Evolutionary conservation across 2,329 filamentous ascomycete genomes (phyloP), one percentile per base, ranked within the genome.

Genomic region (Aspergillus sergii): DNA sequence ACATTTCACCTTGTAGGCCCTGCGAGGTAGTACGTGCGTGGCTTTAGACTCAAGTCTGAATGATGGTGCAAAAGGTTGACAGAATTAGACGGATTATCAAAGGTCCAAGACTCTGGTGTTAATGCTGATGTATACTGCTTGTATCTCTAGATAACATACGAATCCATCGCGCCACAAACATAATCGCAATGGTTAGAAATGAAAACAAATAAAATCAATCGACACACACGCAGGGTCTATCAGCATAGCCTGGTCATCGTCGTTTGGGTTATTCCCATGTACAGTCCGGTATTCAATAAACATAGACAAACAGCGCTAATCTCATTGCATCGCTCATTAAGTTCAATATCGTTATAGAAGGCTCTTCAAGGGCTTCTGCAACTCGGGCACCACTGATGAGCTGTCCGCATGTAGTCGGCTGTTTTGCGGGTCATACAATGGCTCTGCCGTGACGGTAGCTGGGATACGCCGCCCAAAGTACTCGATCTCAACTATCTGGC

Each of bases 401-500:
- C 57, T 53, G 21, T 69, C 68, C 43, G 65, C 73, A 32, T 70
- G 70, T 56, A 82, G 63, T 21, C 76, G 76, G 23, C 68, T 78
- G 68, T 75, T 76, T 45, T 78, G 71, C 1, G 80, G 78, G 65
- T 84, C 81, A 62, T 82, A 81, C 50, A 86, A 59, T 10, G 85
- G 82, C 54, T 87, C 85, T 1, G 76, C 65, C 0, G 78, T 75
- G 1, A 89, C 83, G 3, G 85, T 88, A 0, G 87, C 87, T 57
- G 69, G 67, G 58, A 88, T 82, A 12, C 79, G 78, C 62, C 75
- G 76, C 5, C 86, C 85, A 73, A 89, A 89, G 69, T 89, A 89
- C 68, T 88, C 86, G 61, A 89, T 80, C 69, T 88, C 85, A 0
- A 89, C 85, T 0, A 68, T 61, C 3, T 82, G 78, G 0, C 86